Conservation (phyloP, 2,329 filamentous ascomycete genomes). For the Colletotrichum lindemuthianum region DNA sequence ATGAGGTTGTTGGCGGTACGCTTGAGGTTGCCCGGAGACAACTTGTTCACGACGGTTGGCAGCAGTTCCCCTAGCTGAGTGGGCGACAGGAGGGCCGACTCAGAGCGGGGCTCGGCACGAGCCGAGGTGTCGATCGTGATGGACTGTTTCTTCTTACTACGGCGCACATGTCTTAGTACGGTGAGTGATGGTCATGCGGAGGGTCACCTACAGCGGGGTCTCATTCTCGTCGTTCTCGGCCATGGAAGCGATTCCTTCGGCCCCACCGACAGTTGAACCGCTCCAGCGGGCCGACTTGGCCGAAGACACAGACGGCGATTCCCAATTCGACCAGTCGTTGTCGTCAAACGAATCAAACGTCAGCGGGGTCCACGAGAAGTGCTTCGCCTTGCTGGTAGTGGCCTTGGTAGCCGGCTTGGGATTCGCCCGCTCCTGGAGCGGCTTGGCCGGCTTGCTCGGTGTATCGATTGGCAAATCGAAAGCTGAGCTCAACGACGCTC, state of each 20-base stretch:
- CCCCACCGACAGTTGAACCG: constrained; percentile 62
- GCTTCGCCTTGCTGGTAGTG: constrained; percentile 55
- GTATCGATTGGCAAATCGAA: constrained; percentile 50
- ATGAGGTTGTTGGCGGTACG: constrained; percentile 86
- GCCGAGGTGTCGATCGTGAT: constrained; percentile 42
- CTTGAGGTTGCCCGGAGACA: constrained; percentile 81
- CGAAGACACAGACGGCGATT: constrained; percentile 60
- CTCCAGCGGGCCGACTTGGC: constrained; percentile 70
- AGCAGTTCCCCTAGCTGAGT: constrained; percentile 65
- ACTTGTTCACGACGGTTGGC: constrained; percentile 76
- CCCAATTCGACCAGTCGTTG: constrained; percentile 74
- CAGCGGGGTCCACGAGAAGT: constrained; percentile 69
- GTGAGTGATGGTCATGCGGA: constrained; percentile 1
- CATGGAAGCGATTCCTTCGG: constrained; percentile 56
- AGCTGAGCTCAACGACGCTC: constrained; percentile 49
- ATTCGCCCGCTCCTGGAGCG: constrained; percentile 39
- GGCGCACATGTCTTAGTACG: constrained; percentile 33
- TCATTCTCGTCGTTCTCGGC: constrained; percentile 60
- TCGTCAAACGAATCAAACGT: constrained; percentile 67
- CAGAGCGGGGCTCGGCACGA: constrained; percentile 9
- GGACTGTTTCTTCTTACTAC: constrained; percentile 47
- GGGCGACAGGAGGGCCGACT: constrained; percentile 43
- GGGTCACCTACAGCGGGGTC: constrained; percentile 58
- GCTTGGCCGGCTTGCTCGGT: constrained; percentile 45
- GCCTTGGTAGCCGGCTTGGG: constrained; percentile 50